Base-by-base conservation (phyloP, 2,329 filamentous ascomycete species). In the Magnaporthales sp. region DNA sequence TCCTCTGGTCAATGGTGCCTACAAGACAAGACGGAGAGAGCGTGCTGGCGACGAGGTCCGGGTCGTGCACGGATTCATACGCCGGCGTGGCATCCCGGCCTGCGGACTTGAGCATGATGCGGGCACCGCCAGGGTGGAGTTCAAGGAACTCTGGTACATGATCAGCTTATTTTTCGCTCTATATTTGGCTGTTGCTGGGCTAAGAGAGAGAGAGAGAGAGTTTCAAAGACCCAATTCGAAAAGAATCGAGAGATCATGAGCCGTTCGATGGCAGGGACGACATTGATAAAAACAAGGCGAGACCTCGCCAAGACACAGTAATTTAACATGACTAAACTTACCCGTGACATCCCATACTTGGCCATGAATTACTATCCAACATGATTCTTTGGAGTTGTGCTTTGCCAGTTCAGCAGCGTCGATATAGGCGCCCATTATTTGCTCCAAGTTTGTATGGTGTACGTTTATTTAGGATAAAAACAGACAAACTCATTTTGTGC, bases 301-400 rank as follows among this genome's bases (percentile, higher is more conserved):
- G n/a, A 63, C 5, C 3, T 4, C n/a, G 22, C 31, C 62, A 27
- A 51, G 32, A 64, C 6, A 27, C 24, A 22, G 22, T 26, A 11
- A n/a, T 22, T 22, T 13, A 8, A 26, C 7, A 13, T n/a, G 32
- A 8, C 1, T 8, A 32, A 13, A 24, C 63, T 60, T 60, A 65
- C 63, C 63, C 3, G 63, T 65, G 26, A 65, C 63, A 54, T 65
- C 63, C 63, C 51, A 65, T 8, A 65, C 63, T 22, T 65, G 26
- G 4, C 29, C 51, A 19, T 65, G 51, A 6, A 65, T 32, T 1
- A 38, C 56, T 11, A 62, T 30, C 64, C 64, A 62, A 56, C 64
- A 66, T 15, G 64, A 66, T 4, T 27, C 27, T 58, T 26, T 66
- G 7, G 54, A 61, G 24, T 62, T 66, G 30, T 66, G 64, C n/a